Evolutionary conservation across 2,329 filamentous ascomycete species (phyloP).

Genomic region (Cladophialophora carrionii): DNA sequence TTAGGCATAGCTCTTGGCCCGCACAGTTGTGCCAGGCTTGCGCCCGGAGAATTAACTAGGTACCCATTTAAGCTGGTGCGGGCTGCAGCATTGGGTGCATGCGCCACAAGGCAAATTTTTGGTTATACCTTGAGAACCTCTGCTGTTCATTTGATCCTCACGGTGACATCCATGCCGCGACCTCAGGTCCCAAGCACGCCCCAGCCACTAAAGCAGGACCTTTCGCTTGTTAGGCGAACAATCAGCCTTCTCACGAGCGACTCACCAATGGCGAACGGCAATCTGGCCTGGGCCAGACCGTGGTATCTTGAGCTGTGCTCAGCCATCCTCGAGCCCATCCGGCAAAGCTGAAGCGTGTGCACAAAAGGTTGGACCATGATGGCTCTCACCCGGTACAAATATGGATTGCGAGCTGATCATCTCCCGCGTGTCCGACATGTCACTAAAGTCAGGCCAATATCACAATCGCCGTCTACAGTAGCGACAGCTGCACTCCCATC

Average conservation of each 20-base stretch:
- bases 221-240: not conserved
- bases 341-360: not conserved
- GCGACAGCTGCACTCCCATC: not conserved
- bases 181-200: too few relatives aligned
- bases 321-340: not conserved
- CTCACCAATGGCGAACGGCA: not conserved
- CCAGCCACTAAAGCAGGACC: too few relatives aligned
- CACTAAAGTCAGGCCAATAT: not conserved
- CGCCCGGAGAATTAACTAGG: not conserved
- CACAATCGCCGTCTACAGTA: not conserved
- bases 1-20: not conserved
- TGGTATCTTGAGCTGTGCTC: not conserved
- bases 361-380: not conserved
- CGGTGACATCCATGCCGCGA: too few relatives aligned
- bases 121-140: too few relatives aligned
- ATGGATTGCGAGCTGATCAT: not conserved
- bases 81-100: not conserved
- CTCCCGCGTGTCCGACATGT: not conserved
- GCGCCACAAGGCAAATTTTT: not conserved
- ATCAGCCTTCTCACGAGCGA: not conserved
- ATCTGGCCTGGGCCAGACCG: not conserved
- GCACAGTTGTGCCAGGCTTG: not conserved
- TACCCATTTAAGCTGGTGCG: not conserved
- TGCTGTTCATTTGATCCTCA: too few relatives aligned
- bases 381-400: not conserved